These are phyloP conservation scores for Gossypioides kirkii DNA, from an alignment of 345 rosid species.

Conservation along the genomic window DNA sequence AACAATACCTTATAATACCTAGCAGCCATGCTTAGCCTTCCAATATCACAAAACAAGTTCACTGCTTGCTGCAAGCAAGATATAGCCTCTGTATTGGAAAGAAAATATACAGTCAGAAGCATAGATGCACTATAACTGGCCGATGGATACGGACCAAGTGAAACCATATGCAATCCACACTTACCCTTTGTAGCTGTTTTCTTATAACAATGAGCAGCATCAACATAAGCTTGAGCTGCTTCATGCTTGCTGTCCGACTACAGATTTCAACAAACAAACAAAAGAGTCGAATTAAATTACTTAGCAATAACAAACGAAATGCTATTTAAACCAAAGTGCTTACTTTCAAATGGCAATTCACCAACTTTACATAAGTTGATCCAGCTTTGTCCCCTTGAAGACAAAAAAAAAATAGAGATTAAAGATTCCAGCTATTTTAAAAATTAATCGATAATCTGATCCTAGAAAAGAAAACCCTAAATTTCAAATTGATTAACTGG, in stretches of 20 bases:
- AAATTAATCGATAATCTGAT: not conserved
- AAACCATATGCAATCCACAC: conserved; percentile 3
- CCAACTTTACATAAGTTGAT: conserved; percentile 46
- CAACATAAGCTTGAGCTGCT: conserved; percentile 64
- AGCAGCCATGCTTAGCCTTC: conserved; percentile 98
- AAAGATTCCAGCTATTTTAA: not conserved
- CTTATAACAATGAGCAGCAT: conserved; percentile 72
- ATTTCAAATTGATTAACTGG: not conserved
- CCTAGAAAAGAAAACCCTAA: not conserved
- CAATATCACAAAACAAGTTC: conserved; percentile 78
- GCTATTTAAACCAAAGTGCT: not conserved
- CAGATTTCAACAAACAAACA: not conserved
- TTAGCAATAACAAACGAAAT: not conserved
- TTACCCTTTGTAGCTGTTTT: conserved; percentile 51
- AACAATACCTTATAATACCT: conserved; percentile 77
- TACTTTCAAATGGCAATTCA: conserved; percentile 60
- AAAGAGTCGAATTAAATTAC: not conserved
- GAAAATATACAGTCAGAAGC: not conserved
- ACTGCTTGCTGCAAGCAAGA: conserved; percentile 85
- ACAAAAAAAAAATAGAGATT: conserved; percentile 6
- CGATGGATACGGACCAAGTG: no score
- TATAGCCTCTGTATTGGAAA: conserved; percentile 64
- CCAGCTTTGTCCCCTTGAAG: conserved; percentile 72
- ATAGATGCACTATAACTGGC: not conserved
- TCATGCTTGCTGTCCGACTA: conserved; percentile 76